Evolutionary conservation across 106 monocot species (phyloP).

Genomic region (Phalaenopsis equestris): DNA sequence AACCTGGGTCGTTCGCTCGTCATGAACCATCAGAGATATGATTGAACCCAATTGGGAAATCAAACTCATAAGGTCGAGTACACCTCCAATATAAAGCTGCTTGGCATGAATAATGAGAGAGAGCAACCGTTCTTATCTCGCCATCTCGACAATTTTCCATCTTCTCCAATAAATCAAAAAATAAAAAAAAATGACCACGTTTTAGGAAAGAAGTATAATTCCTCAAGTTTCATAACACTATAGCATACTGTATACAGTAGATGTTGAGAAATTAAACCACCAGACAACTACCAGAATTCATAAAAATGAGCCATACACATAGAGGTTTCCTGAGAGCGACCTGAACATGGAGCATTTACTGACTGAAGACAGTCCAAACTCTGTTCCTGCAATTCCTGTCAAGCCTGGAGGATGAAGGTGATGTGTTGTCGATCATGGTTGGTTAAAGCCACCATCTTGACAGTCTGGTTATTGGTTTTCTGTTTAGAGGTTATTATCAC

Average conservation of each 20-base stretch:
- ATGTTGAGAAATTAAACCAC: background rate
- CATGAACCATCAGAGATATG: no score
- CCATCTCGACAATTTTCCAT: background rate
- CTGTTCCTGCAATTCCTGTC: background rate
- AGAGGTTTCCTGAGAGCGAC: background rate
- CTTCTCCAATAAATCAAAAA: background rate
- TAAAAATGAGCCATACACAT: background rate
- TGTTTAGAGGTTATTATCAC: background rate
- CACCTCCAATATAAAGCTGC: no score
- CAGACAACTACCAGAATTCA: background rate
- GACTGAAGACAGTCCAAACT: background rate
- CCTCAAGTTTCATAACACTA: background rate
- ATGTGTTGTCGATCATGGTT: background rate
- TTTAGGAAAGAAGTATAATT: background rate
- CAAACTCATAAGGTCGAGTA: no score
- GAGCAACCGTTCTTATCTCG: background rate
- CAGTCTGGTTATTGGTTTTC: constrained; percentile 1
- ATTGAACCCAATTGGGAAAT: no score
- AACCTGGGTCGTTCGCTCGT: no score
- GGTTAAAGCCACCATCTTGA: background rate
- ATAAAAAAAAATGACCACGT: background rate
- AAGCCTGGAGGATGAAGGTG: background rate
- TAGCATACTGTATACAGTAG: background rate
- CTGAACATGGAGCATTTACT: background rate
- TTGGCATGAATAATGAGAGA: background rate